Conservation (phyloP, 164 flowering plant species). For the grape (Vitis vinifera) region DNA sequence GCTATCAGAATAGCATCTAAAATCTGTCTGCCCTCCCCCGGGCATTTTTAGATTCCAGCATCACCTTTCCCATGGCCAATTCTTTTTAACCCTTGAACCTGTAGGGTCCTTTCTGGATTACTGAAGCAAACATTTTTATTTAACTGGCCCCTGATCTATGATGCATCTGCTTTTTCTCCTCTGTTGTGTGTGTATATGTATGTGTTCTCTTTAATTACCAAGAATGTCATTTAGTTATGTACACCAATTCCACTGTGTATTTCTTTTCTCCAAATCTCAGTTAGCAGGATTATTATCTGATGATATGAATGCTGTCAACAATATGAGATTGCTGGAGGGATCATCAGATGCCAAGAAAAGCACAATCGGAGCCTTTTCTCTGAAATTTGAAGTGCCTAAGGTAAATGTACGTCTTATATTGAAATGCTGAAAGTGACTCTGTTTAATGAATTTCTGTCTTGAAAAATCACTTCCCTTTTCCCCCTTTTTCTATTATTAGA, state of each 20-base stretch:
- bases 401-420: slow-evolving; percentile 29
- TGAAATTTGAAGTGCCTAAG: slow-evolving; percentile 88
- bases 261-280: slow-evolving; percentile 33
- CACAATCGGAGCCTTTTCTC: slow-evolving; percentile 62
- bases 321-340: slow-evolving; percentile 73
- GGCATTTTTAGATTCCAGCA: no score
- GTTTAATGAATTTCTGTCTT: background rate
- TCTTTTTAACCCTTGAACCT: no score
- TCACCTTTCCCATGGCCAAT: no score
- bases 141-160: no score
- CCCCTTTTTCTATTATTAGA: slow-evolving; percentile 37
- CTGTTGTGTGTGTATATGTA: no score
- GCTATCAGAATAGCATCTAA: no score
- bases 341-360: slow-evolving; percentile 59
- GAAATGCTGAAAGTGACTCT: background rate
- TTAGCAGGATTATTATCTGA: slow-evolving; percentile 72
- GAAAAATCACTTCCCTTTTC: background rate
- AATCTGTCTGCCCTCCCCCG: no score
- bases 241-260: background rate
- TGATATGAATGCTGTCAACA: slow-evolving; percentile 83
- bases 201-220: no score
- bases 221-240: no score
- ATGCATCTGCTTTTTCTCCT: no score
- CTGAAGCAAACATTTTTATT: no score
- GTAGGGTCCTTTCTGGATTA: no score